Percentiles rank a stretch among this genome's conserved stretches.
Evolutionary conservation across 768 basidiomycete species (phyloP).

Genomic region (Butyriboletus loyo): DNA sequence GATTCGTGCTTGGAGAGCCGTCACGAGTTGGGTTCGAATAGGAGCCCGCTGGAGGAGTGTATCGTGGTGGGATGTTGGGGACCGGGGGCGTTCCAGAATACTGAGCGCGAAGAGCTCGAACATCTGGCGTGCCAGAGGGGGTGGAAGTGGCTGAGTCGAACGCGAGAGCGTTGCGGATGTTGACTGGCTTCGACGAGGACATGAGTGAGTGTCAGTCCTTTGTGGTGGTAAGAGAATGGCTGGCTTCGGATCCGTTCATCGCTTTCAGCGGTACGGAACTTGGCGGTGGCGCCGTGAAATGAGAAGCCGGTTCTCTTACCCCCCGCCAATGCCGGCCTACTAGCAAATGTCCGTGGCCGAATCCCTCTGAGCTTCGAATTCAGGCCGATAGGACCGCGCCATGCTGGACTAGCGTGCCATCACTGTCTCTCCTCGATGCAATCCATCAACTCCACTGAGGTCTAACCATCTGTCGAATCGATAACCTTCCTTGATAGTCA

Average conservation of each 20-base stretch:
- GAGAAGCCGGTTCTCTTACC: too few species aligned
- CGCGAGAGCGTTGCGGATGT: constrained; percentile 35
- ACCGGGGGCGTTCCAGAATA: constrained; percentile 56
- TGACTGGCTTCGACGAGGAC: constrained; percentile 56
- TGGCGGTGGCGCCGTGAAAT: too few species aligned
- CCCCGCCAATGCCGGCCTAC: background rate
- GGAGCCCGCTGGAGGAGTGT: constrained; percentile 43
- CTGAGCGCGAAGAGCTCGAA: constrained; percentile 61
- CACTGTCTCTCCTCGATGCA: background rate
- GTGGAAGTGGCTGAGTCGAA: constrained; percentile 26
- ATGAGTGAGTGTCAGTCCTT: constrained; percentile 27
- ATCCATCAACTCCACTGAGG: too few species aligned
- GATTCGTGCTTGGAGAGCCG: constrained; percentile 5
- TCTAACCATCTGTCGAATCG: too few species aligned
- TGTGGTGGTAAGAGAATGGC: background rate
- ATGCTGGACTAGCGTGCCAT: background rate
- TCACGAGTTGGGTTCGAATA: constrained; percentile 5
- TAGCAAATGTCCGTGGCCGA: background rate
- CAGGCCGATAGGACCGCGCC: background rate
- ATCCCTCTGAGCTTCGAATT: background rate
- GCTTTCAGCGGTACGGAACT: background rate
- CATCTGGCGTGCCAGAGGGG: constrained; percentile 59
- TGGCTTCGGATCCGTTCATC: too few species aligned
- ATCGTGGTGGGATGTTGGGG: constrained; percentile 53
- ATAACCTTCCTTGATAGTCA: too few species aligned